Conservation (phyloP, 768 basidiomycete genomes). For the Astraeus odoratus region DNA sequence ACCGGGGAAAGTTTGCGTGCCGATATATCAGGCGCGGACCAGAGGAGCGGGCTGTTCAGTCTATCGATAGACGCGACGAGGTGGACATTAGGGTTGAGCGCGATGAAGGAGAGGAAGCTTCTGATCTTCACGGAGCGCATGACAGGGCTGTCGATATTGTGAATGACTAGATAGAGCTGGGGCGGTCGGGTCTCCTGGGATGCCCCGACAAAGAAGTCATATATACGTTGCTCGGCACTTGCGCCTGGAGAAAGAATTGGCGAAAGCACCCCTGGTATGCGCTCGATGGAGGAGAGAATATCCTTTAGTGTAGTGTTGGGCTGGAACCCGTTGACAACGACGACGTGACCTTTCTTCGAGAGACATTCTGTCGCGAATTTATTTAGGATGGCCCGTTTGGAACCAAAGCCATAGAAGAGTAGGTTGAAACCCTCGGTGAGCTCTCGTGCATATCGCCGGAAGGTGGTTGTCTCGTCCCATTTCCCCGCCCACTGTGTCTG, state of each 20-base stretch:
- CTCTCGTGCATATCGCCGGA: slow-evolving; percentile 62
- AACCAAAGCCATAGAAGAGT: slow-evolving; percentile 84
- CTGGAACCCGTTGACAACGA: slow-evolving; percentile 74
- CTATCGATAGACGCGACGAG: slow-evolving; percentile 84
- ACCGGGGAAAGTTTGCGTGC: slow-evolving; percentile 39
- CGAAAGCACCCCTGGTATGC: slow-evolving; percentile 17
- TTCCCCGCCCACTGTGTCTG: slow-evolving; percentile 17
- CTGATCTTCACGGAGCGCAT: slow-evolving; percentile 60
- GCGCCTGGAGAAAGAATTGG: slow-evolving; percentile 20
- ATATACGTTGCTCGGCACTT: slow-evolving; percentile 55
- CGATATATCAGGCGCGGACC: slow-evolving; percentile 61
- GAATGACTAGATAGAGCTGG: slow-evolving; percentile 72
- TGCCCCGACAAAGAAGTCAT: slow-evolving; percentile 47
- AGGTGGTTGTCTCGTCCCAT: slow-evolving; percentile 26
- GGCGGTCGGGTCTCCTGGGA: slow-evolving; percentile 16
- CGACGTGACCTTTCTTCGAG: slow-evolving; percentile 57
- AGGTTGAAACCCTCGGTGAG: slow-evolving; percentile 82
- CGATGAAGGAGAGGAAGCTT: slow-evolving; percentile 64
- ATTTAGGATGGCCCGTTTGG: slow-evolving; percentile 74
- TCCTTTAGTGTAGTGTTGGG: slow-evolving; percentile 65
- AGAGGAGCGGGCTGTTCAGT: slow-evolving; percentile 76
- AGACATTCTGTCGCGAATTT: slow-evolving; percentile 58
- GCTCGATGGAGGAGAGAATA: slow-evolving; percentile 53
- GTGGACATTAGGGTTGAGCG: slow-evolving; percentile 70
- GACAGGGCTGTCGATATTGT: slow-evolving; percentile 79